Percentiles rank a stretch among this genome's conserved stretches.
phyloP scores from a whole-genome alignment of 345 rosid genomes.

The Psidium guajava region DNA sequence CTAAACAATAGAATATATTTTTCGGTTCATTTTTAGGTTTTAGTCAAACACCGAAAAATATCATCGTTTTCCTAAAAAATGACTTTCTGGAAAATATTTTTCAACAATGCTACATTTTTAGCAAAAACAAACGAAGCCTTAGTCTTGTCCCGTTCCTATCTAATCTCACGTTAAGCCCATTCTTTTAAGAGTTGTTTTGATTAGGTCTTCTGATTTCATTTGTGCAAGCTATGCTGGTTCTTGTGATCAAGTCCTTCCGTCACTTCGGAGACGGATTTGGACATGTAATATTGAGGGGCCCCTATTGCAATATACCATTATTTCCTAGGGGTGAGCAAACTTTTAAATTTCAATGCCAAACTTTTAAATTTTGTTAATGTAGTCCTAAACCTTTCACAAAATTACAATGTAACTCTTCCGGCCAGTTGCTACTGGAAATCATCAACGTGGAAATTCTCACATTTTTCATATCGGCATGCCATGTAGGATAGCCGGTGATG shows the following conservation, averaged over 20 bases:
- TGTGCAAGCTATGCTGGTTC: fast-evolving
- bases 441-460: fast-evolving
- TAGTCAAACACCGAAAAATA: too few relatives aligned
- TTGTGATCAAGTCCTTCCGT: neutral
- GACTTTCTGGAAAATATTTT: too few relatives aligned
- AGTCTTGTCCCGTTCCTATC: neutral
- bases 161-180: neutral
- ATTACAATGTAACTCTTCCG: neutral
- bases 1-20: too few relatives aligned
- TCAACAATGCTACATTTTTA: neutral
- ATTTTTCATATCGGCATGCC: too few relatives aligned
- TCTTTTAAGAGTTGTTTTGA: neutral
- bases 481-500: fast-evolving
- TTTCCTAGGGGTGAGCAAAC: neutral
- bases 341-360: neutral
- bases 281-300: neutral
- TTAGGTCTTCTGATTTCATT: neutral
- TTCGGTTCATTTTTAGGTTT: too few relatives aligned
- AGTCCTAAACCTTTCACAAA: fast-evolving
- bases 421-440: fast-evolving
- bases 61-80: too few relatives aligned
- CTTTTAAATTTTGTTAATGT: neutral
- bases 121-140: fast-evolving
- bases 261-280: neutral
- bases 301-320: neutral